Percentiles rank a stretch among this genome's conserved stretches.
Evolutionary conservation across 2,329 filamentous ascomycete species (phyloP).

Genomic region (Coleophoma crateriformis): DNA sequence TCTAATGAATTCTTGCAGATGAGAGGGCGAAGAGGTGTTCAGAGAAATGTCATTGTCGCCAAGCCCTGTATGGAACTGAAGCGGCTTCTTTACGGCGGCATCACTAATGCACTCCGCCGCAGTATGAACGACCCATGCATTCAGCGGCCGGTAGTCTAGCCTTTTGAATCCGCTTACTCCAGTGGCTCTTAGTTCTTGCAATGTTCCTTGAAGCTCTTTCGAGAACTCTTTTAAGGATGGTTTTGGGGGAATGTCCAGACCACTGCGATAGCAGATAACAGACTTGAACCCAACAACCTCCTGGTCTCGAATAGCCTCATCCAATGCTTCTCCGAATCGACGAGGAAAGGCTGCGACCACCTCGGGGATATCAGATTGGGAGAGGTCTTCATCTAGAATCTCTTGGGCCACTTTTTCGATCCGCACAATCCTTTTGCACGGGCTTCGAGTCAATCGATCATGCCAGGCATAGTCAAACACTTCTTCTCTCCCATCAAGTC

Average conservation of each 20-base stretch:
- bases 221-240: slow-evolving; percentile 28
- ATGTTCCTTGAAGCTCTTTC: slow-evolving; percentile 19
- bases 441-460: slow-evolving; percentile 55
- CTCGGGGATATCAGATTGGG: slow-evolving; percentile 27
- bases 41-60: slow-evolving; percentile 76
- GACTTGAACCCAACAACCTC: slow-evolving; percentile 78
- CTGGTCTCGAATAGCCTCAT: slow-evolving; percentile 52
- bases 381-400: slow-evolving; percentile 43
- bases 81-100: slow-evolving; percentile 52
- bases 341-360: slow-evolving; percentile 32
- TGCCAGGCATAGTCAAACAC: slow-evolving; percentile 60
- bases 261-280: slow-evolving; percentile 75
- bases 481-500: slow-evolving; percentile 50
- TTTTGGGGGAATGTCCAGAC: slow-evolving; percentile 51
- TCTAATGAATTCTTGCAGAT: slow-evolving; percentile 68
- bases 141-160: slow-evolving; percentile 59
- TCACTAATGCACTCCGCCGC: slow-evolving; percentile 45
- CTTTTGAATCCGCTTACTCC: slow-evolving; percentile 36
- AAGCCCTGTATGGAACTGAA: slow-evolving; percentile 80
- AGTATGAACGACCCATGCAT: slow-evolving; percentile 62
- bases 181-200: slow-evolving; percentile 13
- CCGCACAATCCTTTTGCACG: slow-evolving; percentile 68
- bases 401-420: slow-evolving; percentile 68
- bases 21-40: slow-evolving; percentile 64
- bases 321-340: slow-evolving; percentile 42